Conservation (phyloP, 1,139 yeast genomes). For the Candida tetrigidarum region DNA sequence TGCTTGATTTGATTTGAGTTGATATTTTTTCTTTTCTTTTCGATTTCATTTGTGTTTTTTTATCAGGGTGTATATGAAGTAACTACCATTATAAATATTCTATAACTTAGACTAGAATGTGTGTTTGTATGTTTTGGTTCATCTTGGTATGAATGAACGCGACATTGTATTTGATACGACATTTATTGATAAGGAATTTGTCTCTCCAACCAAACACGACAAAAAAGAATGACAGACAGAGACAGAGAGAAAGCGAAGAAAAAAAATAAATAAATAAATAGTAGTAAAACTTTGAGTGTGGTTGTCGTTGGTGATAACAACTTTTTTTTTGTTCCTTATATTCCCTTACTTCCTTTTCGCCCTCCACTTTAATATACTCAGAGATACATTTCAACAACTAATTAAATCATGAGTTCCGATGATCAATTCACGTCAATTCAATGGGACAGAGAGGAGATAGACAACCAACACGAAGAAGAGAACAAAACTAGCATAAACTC, state of each 20-base stretch:
- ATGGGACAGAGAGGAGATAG: slow-evolving; percentile 56
- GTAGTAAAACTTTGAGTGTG: background rate
- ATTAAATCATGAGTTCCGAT: slow-evolving; percentile 32
- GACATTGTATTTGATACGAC: no score
- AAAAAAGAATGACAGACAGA: background rate
- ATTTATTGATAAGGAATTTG: slow-evolving; percentile 1
- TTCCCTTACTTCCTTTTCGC: background rate
- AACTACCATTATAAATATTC: background rate
- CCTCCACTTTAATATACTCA: background rate
- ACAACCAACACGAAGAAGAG: slow-evolving; percentile 12
- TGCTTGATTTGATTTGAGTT: background rate
- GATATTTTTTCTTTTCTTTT: background rate
- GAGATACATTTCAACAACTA: background rate
- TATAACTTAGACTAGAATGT: background rate
- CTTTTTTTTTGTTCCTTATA: background rate
- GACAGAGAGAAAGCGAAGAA: background rate
- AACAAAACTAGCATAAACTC: slow-evolving; percentile 10
- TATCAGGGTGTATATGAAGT: background rate
- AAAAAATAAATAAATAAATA: no score
- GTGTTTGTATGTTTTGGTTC: no score
- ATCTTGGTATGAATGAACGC: no score
- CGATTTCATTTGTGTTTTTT: background rate
- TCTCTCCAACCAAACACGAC: background rate
- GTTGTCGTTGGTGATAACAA: background rate
- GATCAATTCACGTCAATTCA: slow-evolving; percentile 62